These are phyloP conservation scores for Leccinum incarnatum DNA, from an alignment of 768 basidiomycete genomes.

Conservation along the genomic window DNA sequence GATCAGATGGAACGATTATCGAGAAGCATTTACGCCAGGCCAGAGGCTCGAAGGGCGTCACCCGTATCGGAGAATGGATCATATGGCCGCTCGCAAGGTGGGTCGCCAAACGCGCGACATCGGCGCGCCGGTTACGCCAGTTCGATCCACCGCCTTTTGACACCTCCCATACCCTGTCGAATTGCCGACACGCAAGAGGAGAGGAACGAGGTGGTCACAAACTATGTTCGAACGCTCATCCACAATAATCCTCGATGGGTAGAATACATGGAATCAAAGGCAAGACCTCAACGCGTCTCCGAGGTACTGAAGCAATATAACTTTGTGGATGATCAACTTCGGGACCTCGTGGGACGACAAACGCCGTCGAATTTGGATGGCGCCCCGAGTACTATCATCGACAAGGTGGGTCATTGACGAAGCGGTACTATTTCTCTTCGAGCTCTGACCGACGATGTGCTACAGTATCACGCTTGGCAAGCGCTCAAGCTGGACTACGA, in stretches of 20 bases:
- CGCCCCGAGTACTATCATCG: constrained; percentile 37
- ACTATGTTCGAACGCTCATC: constrained; percentile 43
- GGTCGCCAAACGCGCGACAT: constrained; percentile 8
- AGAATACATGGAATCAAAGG: constrained; percentile 45
- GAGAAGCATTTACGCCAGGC: constrained; percentile 17
- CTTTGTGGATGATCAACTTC: constrained; percentile 50
- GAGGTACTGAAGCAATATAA: constrained; percentile 48
- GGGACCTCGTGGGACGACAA: constrained; percentile 41
- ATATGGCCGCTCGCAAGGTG: constrained; percentile 15
- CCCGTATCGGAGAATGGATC: constrained; percentile 19
- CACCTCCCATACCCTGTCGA: constrained; percentile 28
- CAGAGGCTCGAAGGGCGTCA: constrained; percentile 8
- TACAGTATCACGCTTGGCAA: constrained; percentile 47
- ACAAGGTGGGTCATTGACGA: constrained; percentile 38
- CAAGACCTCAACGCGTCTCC: constrained; percentile 37
- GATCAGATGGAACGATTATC: constrained; percentile 27
- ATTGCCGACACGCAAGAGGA: constrained; percentile 37
- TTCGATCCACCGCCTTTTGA: constrained; percentile 10
- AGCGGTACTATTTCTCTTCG: background rate
- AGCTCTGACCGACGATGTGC: background rate
- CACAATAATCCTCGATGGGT: constrained; percentile 44
- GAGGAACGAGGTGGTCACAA: constrained; percentile 40
- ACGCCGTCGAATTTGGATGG: constrained; percentile 42
- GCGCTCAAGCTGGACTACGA: constrained; percentile 44
- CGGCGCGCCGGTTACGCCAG: background rate